Evolutionary conservation across 345 rosid genomes (phyloP).

Genomic region (Arabis hirsuta): DNA sequence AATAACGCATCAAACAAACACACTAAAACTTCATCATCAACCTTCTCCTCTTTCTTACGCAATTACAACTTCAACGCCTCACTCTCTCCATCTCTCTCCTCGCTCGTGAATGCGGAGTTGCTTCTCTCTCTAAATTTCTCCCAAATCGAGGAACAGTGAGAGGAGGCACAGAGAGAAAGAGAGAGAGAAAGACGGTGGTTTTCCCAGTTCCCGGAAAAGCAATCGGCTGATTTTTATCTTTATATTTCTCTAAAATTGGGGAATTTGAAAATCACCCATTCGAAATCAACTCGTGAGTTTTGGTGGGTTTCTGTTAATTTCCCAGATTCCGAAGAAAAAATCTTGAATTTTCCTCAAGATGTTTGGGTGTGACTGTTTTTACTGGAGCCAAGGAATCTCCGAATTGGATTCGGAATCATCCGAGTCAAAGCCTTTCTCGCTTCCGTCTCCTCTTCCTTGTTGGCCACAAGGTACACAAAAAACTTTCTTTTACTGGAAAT

Average conservation of each 20-base stretch:
- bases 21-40: slow-evolving; percentile 18
- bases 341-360: slow-evolving; percentile 38
- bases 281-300: slow-evolving; percentile 46
- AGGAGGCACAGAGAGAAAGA: not conserved
- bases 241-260: slow-evolving; percentile 10
- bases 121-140: slow-evolving; percentile 15
- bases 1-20: slow-evolving; percentile 20
- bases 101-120: slow-evolving; percentile 26
- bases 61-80: slow-evolving; percentile 33
- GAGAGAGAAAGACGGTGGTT: slow-evolving; percentile 27
- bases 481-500: slow-evolving; percentile 26
- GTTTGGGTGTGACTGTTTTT: slow-evolving; percentile 72
- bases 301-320: slow-evolving; percentile 44
- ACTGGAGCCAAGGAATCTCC: slow-evolving; percentile 48
- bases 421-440: slow-evolving; percentile 57
- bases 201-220: slow-evolving; percentile 10
- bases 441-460: slow-evolving; percentile 69
- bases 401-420: slow-evolving; percentile 36
- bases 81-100: slow-evolving; percentile 33
- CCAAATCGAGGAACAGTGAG: slow-evolving; percentile 19
- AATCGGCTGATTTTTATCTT: not conserved
- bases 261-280: slow-evolving; percentile 27
- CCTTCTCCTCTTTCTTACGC: slow-evolving; percentile 44
- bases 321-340: slow-evolving; percentile 8
- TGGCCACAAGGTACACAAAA: slow-evolving; percentile 71